These are phyloP conservation scores for Phytopythium sindhum DNA, from an alignment of 352 stramenopile species.

Conservation along the genomic window DNA sequence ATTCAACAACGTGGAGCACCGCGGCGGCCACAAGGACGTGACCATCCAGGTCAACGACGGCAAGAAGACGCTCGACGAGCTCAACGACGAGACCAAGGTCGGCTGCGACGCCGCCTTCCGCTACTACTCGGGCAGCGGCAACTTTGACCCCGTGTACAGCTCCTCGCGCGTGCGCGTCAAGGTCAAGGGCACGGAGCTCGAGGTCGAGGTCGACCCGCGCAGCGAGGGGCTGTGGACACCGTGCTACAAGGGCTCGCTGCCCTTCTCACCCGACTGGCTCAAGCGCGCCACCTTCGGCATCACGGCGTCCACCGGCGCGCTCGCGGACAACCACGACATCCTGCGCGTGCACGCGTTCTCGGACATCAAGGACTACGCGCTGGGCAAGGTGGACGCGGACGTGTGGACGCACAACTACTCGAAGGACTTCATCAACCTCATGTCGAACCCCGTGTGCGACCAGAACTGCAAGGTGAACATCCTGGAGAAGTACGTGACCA, in stretches of 20 bases:
- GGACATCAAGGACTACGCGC: slow-evolving; percentile 46
- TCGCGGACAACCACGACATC: slow-evolving; percentile 86
- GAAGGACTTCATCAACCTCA: slow-evolving; percentile 69
- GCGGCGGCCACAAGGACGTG: slow-evolving; percentile 77
- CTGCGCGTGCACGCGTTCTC: slow-evolving; percentile 65
- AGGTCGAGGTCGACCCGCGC: slow-evolving; percentile 62
- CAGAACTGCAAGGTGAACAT: slow-evolving; percentile 81
- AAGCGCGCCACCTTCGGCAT: slow-evolving; percentile 59
- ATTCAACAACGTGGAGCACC: slow-evolving; percentile 78
- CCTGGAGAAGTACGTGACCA: slow-evolving; percentile 75
- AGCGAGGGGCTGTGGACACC: slow-evolving; percentile 49
- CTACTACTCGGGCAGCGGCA: slow-evolving; percentile 66
- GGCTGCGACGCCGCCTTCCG: slow-evolving; percentile 76
- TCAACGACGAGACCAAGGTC: slow-evolving; percentile 71
- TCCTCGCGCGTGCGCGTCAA: slow-evolving; percentile 63
- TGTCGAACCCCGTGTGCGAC: slow-evolving; percentile 59
- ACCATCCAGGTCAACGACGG: slow-evolving; percentile 78
- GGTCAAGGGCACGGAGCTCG: slow-evolving; percentile 45
- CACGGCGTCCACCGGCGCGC: slow-evolving; percentile 67
- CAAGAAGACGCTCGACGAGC: slow-evolving; percentile 56
- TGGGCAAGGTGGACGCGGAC: slow-evolving; percentile 57
- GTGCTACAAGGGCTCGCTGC: slow-evolving; percentile 66
- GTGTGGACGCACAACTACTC: slow-evolving; percentile 84
- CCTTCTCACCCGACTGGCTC: slow-evolving; percentile 69
- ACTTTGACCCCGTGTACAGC: slow-evolving; percentile 73